These are phyloP conservation scores for Fraxinus angustifolia DNA, from an alignment of 305 asterid species.

Conservation along the genomic window DNA sequence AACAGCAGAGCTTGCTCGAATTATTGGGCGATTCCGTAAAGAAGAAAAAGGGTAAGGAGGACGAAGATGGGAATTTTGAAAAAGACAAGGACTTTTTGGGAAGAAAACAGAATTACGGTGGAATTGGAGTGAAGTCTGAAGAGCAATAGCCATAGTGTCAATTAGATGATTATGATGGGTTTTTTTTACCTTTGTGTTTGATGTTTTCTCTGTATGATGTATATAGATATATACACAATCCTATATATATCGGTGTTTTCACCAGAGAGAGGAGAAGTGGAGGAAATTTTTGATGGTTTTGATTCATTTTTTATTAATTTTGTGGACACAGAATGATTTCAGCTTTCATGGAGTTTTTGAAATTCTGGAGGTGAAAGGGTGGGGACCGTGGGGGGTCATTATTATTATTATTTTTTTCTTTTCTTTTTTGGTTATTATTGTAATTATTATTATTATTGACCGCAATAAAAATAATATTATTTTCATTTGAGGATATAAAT, in stretches of 20 bases:
- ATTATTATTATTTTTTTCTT: no score
- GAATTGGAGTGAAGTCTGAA: constrained; percentile 34
- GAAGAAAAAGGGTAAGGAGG: constrained; percentile 30
- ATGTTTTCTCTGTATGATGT: constrained; percentile 24
- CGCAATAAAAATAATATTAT: no score
- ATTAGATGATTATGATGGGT: constrained; percentile 14
- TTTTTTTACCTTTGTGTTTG: constrained; percentile 12
- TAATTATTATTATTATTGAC: no score
- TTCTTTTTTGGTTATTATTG: no score
- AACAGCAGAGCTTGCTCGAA: constrained; percentile 55
- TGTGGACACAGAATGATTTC: constrained; percentile 30
- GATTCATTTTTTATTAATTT: constrained; percentile 38
- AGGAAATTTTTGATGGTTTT: constrained; percentile 40
- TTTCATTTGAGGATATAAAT: background rate
- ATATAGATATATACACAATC: constrained; percentile 38
- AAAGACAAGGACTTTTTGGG: constrained; percentile 24
- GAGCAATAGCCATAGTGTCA: constrained; percentile 39
- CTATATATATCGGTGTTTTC: constrained; percentile 62
- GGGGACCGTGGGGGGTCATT: no score
- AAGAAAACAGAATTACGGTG: constrained; percentile 28
- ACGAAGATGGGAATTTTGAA: constrained; percentile 26
- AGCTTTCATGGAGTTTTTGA: background rate
- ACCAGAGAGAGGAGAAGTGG: constrained; percentile 45
- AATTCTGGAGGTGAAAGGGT: background rate
- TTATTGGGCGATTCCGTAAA: constrained; percentile 23